A percentile compares a stretch with the other conserved stretches of the same genome.
phyloP scores from a whole-genome alignment of 2,329 filamentous ascomycete species.

The Cladosporium oxysporum region DNA sequence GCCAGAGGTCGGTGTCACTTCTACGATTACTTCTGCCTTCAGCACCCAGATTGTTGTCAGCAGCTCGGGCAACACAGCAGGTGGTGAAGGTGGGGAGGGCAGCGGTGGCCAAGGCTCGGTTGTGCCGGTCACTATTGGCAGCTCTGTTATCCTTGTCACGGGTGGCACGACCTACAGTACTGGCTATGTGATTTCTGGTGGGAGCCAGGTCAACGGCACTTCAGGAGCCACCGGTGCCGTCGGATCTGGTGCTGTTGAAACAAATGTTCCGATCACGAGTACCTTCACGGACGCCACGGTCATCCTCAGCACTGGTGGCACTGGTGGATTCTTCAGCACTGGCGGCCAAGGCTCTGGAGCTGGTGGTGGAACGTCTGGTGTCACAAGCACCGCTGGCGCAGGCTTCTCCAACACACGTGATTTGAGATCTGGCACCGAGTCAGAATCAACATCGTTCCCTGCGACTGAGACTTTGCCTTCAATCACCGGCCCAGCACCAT shows the following conservation, averaged over 20 bases:
- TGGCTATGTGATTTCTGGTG: conserved; percentile 16
- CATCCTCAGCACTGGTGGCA: conserved; percentile 18
- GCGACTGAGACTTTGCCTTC: conserved; percentile 1
- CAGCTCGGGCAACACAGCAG: not conserved
- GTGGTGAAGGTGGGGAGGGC: not conserved
- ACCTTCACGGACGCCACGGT: not conserved
- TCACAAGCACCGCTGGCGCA: not conserved
- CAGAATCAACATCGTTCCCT: not conserved
- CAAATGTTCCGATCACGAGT: not conserved
- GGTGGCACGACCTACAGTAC: conserved; percentile 29
- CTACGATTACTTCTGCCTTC: not conserved
- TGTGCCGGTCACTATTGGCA: not conserved
- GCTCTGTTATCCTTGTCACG: conserved; percentile 23
- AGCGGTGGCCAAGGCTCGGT: not conserved
- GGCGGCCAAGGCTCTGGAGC: conserved; percentile 17
- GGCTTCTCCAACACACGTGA: not conserved
- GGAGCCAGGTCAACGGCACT: not conserved
- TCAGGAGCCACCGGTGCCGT: conserved; percentile 23
- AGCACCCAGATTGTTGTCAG: conserved; percentile 8
- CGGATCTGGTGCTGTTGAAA: conserved; percentile 23
- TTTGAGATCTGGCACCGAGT: conserved; percentile 12
- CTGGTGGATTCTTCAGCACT: conserved; percentile 23
- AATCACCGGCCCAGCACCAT: not conserved
- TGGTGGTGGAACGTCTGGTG: not conserved
- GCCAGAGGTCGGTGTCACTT: conserved; percentile 11